Base-by-base conservation (phyloP, 2,329 filamentous ascomycete genomes). In the Grosmannia huntii region DNA sequence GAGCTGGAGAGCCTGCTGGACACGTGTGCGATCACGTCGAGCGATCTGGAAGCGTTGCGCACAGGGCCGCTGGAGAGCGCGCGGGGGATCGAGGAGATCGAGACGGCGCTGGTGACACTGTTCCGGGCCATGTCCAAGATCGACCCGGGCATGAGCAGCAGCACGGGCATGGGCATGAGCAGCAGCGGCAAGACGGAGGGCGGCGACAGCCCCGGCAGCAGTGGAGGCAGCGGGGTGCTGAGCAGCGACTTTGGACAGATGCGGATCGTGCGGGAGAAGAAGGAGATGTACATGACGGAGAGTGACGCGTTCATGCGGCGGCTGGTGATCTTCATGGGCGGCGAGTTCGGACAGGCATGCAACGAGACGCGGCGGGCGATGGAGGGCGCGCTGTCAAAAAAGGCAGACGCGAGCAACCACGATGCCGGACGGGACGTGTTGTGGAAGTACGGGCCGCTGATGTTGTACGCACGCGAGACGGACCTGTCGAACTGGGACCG, bases 111-210 rank as follows among this genome's bases (percentile, higher is more conserved):
- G 1, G 81, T 92, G 14, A 85, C 86, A 14, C 77, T 99, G 7
- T 97, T 94, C 72, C 94, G 88, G 69, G 94, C 92, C 9, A 90
- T 97, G 84, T 77, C 87, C 64, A 96, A 91, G 62, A 97, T 97
- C 58, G 91, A 97, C 67, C 90, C 92, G 1, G 83, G 85, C 9
- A 81, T 92, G 52, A 81, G 86, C 56, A 74, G 72, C 57, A 70
- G 72, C 57, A 77, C 79, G 57, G 78, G 76, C 65, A 76, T 23
- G 23, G 25, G 12, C 3, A 31, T 9, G 27, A 9, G n/a, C 6
- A 12, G 44, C 44, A n/a, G 44, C 44, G 36, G 50, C n/a, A n/a
- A n/a, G n/a, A n/a, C n/a, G n/a, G n/a, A n/a, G n/a, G n/a, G n/a
- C 21, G 41, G 44, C 49, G 19, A 38, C 6, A 31, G 71, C 62